Conservation (phyloP, 352 stramenopile species). For the Pythium aphanidermatum region DNA sequence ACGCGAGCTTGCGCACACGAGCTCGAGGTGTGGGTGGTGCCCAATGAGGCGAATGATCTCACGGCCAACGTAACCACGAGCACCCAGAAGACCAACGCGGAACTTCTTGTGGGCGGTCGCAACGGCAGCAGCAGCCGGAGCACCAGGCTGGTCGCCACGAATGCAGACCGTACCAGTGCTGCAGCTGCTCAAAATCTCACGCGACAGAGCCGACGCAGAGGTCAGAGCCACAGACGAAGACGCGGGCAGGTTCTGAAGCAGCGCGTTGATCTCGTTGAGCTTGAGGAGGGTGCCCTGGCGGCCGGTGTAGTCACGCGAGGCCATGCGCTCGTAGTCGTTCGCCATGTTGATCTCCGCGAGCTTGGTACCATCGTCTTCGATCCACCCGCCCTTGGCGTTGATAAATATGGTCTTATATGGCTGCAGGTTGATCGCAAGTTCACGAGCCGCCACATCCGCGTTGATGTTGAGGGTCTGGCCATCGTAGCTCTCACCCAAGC, state of each 20-base stretch:
- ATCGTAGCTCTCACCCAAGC: slow-evolving; percentile 61
- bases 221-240: slow-evolving; percentile 83
- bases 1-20: slow-evolving; percentile 81
- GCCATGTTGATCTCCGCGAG: slow-evolving; percentile 79
- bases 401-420: slow-evolving; percentile 88
- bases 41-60: slow-evolving; percentile 84
- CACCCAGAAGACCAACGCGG: slow-evolving; percentile 80
- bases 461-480: slow-evolving; percentile 89
- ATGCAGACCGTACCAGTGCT: slow-evolving; percentile 82
- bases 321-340: slow-evolving; percentile 74
- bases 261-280: slow-evolving; percentile 86
- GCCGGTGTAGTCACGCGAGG: slow-evolving; percentile 76
- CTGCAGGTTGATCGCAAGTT: slow-evolving; percentile 76
- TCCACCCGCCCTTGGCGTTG: slow-evolving; percentile 85
- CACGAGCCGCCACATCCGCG: slow-evolving; percentile 75
- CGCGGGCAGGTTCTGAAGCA: slow-evolving; percentile 68
- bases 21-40: slow-evolving; percentile 66
- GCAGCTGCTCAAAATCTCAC: slow-evolving; percentile 82
- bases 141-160: slow-evolving; percentile 34
- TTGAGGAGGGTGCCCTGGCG: slow-evolving; percentile 89
- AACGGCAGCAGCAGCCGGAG: slow-evolving; percentile 13
- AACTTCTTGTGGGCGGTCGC: slow-evolving; percentile 36
- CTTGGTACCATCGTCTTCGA: slow-evolving; percentile 82
- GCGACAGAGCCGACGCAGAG: slow-evolving; percentile 70
- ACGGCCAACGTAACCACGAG: slow-evolving; percentile 79